Percentiles rank a stretch among this genome's conserved stretches.
These are phyloP conservation scores for Plantago rigida DNA, from an alignment of 305 asterid species.

Conservation along the genomic window DNA sequence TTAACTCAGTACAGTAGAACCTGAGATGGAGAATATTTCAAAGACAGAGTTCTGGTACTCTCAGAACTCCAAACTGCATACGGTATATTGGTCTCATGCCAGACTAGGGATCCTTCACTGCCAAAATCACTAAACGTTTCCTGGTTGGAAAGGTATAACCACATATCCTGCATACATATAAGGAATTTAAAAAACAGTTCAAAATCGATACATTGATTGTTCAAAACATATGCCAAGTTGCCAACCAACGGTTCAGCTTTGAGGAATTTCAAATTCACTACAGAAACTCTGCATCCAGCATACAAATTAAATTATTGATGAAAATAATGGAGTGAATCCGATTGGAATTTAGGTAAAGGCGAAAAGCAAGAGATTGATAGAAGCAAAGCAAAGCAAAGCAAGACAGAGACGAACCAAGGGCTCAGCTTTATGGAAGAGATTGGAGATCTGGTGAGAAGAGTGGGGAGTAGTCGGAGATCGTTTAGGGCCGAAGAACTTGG, in stretches of 20 bases:
- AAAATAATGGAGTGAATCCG: no score
- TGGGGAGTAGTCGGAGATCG: constrained; percentile 34
- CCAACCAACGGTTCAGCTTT: no score
- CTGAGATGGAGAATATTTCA: constrained; percentile 77
- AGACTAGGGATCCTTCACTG: constrained; percentile 65
- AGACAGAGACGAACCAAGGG: constrained; percentile 41
- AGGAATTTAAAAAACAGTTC: constrained; percentile 11
- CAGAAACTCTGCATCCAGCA: no score
- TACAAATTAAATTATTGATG: no score
- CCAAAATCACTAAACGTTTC: constrained; percentile 69
- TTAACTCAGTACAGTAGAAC: constrained; percentile 32
- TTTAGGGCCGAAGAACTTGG: constrained; percentile 81
- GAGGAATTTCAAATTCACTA: no score
- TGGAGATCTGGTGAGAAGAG: constrained; percentile 73
- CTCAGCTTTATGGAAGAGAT: constrained; percentile 80
- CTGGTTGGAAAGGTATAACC: constrained; percentile 74
- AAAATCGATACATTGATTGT: not conserved
- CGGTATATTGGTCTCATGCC: constrained; percentile 95
- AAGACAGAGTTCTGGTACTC: constrained; percentile 58
- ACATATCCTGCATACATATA: constrained; percentile 69
- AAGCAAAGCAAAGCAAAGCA: not conserved
- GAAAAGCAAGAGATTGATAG: no score
- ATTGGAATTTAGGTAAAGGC: no score
- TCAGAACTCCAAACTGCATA: constrained; percentile 87
- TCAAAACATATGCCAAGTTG: no score